Percentiles rank a stretch among this genome's conserved stretches.
These are phyloP conservation scores for Earliella scabrosa DNA, from an alignment of 1,284 basidiomycete genomes.

Conservation along the genomic window DNA sequence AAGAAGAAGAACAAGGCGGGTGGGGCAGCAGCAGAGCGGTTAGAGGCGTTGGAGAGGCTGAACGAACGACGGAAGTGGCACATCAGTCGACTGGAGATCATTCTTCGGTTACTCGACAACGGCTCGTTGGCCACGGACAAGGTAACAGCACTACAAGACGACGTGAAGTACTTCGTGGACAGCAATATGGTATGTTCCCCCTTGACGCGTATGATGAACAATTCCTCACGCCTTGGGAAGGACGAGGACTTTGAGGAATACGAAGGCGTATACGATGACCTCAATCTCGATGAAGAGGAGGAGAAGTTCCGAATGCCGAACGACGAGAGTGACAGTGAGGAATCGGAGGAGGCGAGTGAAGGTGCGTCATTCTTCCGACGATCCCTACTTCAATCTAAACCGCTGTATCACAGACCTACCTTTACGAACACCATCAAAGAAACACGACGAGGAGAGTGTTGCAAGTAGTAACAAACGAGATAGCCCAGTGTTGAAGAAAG, in stretches of 20 bases:
- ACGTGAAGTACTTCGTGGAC: conserved; percentile 97
- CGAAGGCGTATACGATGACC: conserved; percentile 97
- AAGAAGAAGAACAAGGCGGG: conserved; percentile 86
- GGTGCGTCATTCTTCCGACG: conserved; percentile 39
- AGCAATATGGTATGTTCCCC: conserved; percentile 81
- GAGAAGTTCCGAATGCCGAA: conserved; percentile 85
- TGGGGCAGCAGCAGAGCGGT: conserved; percentile 67
- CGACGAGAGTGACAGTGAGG: conserved; percentile 72
- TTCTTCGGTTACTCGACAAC: conserved; percentile 93
- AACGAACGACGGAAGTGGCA: conserved; percentile 99
- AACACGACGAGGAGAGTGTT: conserved; percentile 76
- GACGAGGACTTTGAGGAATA: conserved; percentile 99
- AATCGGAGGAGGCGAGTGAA: conserved; percentile 76
- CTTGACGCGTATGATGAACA: conserved; percentile 10
- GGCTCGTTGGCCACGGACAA: conserved; percentile 86
- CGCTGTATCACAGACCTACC: conserved; percentile 47
- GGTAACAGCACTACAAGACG: conserved; percentile 87
- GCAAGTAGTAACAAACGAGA: conserved; percentile 74
- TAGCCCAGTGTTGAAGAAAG: conserved; percentile 82
- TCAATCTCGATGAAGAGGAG: conserved; percentile 97
- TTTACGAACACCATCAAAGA: conserved; percentile 68
- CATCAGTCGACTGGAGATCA: conserved; percentile 90
- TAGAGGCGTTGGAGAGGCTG: conserved; percentile 84
- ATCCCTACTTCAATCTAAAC: neutral
- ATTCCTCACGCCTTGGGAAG: conserved; percentile 44